Evolutionary conservation across 2,329 filamentous ascomycete species (phyloP), one percentile per base, ranked within the genome.

Genomic region (Fusarium caatingaense): DNA sequence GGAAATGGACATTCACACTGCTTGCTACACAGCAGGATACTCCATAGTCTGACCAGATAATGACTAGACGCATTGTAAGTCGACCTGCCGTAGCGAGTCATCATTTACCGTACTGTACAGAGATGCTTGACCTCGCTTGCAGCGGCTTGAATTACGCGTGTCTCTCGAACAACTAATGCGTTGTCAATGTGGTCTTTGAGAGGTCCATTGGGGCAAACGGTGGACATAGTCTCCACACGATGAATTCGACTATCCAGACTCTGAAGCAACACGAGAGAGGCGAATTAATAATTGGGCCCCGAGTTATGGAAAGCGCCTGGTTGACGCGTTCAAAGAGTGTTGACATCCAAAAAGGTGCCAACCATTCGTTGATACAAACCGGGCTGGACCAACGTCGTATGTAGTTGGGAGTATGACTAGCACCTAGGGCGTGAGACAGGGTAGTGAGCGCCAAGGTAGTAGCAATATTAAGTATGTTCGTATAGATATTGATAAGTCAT

Each of bases 121-220:
- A 59, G 53, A 65, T 42, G n/a, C 20, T 60, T 40, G 48, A 49
- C 48, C 23, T 53, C 41, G 40, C 72, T 74, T 68, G 72, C 71
- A 66, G 69, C 67, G 62, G 71, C 68, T 70, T 62, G 72, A 72
- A 60, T 74, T 69, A 74, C 72, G 72, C 64, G 72, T 74, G 67
- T 64, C 23, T 37, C 40, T 40, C n/a, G 27, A 57, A 40, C 32
- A 23, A 16, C 46, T 28, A 56, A 53, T 65, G 60, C 53, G 53
- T 37, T 42, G 53, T 65, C 57, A 27, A 49, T 37, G 30, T 48
- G 37, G 37, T 34, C 34, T 46, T 41, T 15, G 23, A 13, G 32
- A 28, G 32, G 48, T 46, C 57, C 47, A 58, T 54, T 45, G 51
- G 41, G 56, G 57, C 63, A 41, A 63, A 67, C 23, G 18, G 48